Base-by-base conservation (phyloP, 352 stramenopile species). In the Phytophthora multivora region DNA sequence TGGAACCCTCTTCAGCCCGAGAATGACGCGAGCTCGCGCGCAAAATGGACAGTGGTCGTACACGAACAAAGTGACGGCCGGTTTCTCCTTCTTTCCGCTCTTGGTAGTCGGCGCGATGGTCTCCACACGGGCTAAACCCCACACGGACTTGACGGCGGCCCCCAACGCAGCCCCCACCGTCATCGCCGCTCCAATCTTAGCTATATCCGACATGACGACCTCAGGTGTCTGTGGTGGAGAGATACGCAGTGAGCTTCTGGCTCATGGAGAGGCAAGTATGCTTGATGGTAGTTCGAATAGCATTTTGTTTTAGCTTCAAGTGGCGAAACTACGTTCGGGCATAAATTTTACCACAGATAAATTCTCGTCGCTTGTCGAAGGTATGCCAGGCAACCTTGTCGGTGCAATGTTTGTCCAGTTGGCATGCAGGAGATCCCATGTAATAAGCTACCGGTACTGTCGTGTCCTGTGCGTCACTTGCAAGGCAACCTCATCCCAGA, bases 31-130 rank as follows among this genome's bases (percentile, higher is more conserved):
- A 42, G 60, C 63, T 6, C 77, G 74, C 30, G 75, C 69, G 59
- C 74, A 78, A 61, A 71, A 84, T 12, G 77, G 71, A 23, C 71
- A 82, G 48, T 75, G 61, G 70, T 88, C 78, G 63, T 85, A 88
- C 48, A 84, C 66, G 66, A 75, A 85, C 18, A 87, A 57, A 36
- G 73, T 63, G 23, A 65, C 40, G 23, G 40, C 42, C 7, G 53
- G 63, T 35, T 55, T 63, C 43, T 62, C 38, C 18, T 61, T 56
- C n/a, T 41, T 43, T 9, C 15, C 25, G 28, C 45, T 38, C 42
- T 36, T 61, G 19, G 49, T 36, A 19, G 35, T 47, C 11, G 50
- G 13, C 26, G 53, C 57, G 51, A 52, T 48, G 31, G 55, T 42
- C 33, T 56, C 59, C 45, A 60, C 63, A 12, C 48, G 48, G 2